phyloP scores from a whole-genome alignment of 306 rosid species.

The Sindora glabra region DNA sequence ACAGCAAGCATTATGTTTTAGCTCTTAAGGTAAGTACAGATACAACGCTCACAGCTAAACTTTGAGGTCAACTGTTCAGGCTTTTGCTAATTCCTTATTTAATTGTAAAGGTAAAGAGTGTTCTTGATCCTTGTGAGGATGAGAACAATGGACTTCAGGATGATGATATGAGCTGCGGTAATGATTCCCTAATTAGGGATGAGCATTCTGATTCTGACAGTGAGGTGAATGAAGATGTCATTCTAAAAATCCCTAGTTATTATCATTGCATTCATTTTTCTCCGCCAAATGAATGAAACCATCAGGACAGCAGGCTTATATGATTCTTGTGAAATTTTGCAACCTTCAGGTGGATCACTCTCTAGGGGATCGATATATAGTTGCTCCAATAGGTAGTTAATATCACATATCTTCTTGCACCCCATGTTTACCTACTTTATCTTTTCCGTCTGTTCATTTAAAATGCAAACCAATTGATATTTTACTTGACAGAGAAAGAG shows the following conservation, averaged over 20 bases:
- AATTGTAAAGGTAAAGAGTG: conserved; percentile 39
- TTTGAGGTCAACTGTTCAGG: neutral
- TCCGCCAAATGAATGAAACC: neutral
- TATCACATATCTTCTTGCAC: neutral
- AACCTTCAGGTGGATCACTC: conserved; percentile 53
- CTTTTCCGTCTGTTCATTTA: conserved; percentile 2
- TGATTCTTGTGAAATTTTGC: conserved; percentile 9
- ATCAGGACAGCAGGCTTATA: neutral
- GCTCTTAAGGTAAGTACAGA: conserved; percentile 71
- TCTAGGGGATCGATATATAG: conserved; percentile 53
- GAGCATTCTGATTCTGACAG: conserved; percentile 40
- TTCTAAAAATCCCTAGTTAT: conserved; percentile 4
- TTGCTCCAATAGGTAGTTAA: conserved; percentile 64
- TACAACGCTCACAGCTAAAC: neutral
- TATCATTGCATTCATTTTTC: neutral
- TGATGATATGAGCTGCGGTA: conserved; percentile 27
- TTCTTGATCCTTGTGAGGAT: conserved; percentile 52
- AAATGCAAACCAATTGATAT: neutral
- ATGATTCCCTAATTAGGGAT: conserved; percentile 32
- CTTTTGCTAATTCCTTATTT: neutral
- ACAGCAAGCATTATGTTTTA: conserved; percentile 92
- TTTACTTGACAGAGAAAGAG: conserved; percentile 46
- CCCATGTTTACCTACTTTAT: neutral
- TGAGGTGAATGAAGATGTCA: conserved; percentile 27
- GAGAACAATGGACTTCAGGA: conserved; percentile 34